Conservation (phyloP, 2,329 filamentous ascomycete species). For the Fusarium sp. region DNA sequence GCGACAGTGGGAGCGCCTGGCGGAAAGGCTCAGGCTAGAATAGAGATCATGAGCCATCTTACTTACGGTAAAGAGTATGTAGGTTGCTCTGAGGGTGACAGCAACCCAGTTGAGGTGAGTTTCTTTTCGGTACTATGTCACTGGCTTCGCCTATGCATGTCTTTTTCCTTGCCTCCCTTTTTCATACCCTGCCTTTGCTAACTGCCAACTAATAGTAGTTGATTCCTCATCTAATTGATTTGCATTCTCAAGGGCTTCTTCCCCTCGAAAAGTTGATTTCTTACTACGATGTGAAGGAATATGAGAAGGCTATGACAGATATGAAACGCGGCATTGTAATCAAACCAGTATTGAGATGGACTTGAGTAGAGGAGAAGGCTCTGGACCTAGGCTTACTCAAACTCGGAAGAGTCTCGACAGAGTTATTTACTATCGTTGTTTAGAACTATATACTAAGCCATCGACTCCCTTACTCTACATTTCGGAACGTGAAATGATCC, state of each 20-base stretch:
- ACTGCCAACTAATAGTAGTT: background rate
- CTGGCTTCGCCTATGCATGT: no score
- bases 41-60: slow-evolving; percentile 29
- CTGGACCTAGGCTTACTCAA: no score
- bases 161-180: background rate
- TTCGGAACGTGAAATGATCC: no score
- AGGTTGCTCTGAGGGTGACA: slow-evolving; percentile 31
- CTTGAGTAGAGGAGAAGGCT: no score
- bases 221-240: slow-evolving; percentile 11
- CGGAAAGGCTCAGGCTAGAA: background rate
- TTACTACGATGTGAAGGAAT: slow-evolving; percentile 2
- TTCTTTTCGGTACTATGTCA: rapidly evolving
- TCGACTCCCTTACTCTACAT: no score
- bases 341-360: no score
- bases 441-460: no score
- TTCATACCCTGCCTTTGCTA: background rate
- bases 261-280: slow-evolving; percentile 16
- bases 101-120: slow-evolving; percentile 16
- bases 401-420: no score
- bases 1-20: slow-evolving; percentile 33
- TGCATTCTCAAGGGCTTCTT: slow-evolving; percentile 8
- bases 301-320: no score
- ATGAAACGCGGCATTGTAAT: no score
- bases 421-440: no score
- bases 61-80: slow-evolving; percentile 34